Evolutionary conservation across 805 yeast genomes (phyloP), one percentile per base, ranked within the genome.

Genomic region (Ogataea saltuana): DNA sequence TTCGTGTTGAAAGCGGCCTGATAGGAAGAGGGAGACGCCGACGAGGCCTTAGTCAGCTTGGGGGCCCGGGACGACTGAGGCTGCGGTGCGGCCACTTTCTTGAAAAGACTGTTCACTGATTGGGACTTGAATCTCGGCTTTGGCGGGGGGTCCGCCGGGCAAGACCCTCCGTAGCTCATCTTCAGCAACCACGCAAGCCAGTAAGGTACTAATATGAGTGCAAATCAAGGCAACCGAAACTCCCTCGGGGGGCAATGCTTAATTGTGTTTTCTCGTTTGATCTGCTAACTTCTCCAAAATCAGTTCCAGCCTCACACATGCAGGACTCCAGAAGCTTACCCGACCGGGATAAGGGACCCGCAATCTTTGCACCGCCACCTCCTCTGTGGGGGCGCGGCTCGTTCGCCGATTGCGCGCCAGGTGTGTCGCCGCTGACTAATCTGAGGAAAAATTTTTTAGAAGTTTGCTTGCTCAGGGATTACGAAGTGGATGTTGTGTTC

Each of bases 61-160:
- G 41, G 23, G 4, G 50, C 33, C 6, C 16, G 11, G 5, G 46
- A 15, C 6, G 48, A 30, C 33, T 45, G 48, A 1, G 30, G 42
- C 13, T 13, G 39, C 15, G 49, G 33, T 10, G 39, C 25, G 5
- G 52, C 30, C 17, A 43, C 18, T 12, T 44, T 50, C 30, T 53
- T 55, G 54, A 60, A 60, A 2, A 59, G 45, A 33, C 41, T 50
- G 31, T 57, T 58, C 18, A 53, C 61, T 12, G 63, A 57, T 37
- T 58, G 62, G 12, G 64, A 55, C 39, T 56, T 57, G 51, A 58
- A 53, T 36, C 51, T 57, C 25, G 54, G 53, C 32, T 41, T 45
- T 4, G 53, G 26, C 28, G 40, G 31, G 21, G 40, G 9, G 28
- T 16, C 29, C 19, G 33, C 27, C 39, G 35, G 29, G 33, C 29